These are phyloP conservation scores for Hippophae gyantsensis DNA, from an alignment of 306 rosid species.

Conservation along the genomic window DNA sequence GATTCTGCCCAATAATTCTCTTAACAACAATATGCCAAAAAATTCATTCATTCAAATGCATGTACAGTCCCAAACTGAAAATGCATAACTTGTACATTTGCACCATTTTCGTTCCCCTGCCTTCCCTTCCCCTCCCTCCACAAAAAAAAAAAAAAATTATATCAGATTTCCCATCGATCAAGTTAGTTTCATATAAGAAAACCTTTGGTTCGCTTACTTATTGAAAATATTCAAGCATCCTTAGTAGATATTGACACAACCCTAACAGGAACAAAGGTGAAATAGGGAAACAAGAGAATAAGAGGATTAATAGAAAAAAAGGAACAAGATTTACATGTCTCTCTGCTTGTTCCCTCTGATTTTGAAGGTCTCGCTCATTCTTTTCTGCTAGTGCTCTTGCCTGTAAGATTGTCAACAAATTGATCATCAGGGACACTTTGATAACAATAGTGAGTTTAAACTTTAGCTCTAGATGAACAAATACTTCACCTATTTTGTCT, in stretches of 20 bases:
- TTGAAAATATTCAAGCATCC: neutral
- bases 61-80: no score
- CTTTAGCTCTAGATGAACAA: neutral
- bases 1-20: no score
- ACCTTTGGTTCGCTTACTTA: no score
- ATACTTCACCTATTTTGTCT: constrained; percentile 1
- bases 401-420: constrained; percentile 22
- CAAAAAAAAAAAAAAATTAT: no score
- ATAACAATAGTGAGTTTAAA: neutral
- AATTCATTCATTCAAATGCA: no score
- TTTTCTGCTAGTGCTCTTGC: constrained; percentile 91
- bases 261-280: constrained; percentile 3
- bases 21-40: no score
- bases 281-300: neutral
- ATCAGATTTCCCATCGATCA: no score
- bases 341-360: constrained; percentile 95
- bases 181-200: no score
- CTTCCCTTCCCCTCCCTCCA: no score
- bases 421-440: constrained; percentile 1
- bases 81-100: no score
- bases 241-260: neutral
- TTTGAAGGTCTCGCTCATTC: constrained; percentile 90
- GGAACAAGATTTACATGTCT: constrained; percentile 54
- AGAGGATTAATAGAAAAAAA: constrained; percentile 3
- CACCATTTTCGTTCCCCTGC: no score